These are phyloP conservation scores for Breynia disticha DNA, from an alignment of 441 rosid genomes.

Conservation along the genomic window DNA sequence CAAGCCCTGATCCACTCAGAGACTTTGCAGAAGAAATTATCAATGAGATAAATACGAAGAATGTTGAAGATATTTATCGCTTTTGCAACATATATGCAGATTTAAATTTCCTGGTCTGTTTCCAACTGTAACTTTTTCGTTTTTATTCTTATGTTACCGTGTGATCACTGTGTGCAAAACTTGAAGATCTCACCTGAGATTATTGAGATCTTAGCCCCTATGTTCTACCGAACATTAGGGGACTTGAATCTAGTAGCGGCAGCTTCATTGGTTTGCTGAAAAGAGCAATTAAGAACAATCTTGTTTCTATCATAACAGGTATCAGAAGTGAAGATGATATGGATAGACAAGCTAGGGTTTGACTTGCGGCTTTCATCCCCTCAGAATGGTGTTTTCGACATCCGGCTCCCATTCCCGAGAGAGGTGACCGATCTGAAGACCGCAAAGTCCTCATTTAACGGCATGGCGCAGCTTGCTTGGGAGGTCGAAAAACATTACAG, in stretches of 20 bases:
- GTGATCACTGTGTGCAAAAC: background rate
- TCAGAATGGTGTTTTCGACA: slow-evolving; percentile 45
- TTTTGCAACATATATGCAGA: slow-evolving; percentile 78
- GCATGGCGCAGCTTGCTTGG: slow-evolving; percentile 96
- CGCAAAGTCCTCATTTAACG: slow-evolving; percentile 79
- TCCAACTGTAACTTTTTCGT: slow-evolving; percentile 6
- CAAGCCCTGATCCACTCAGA: slow-evolving; percentile 79
- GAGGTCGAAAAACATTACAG: slow-evolving; percentile 75
- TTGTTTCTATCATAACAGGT: slow-evolving; percentile 36
- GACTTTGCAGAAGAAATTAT: slow-evolving; percentile 59
- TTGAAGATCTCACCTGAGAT: background rate
- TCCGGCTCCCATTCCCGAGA: slow-evolving; percentile 76
- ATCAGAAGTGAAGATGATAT: slow-evolving; percentile 69
- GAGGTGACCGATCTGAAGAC: slow-evolving; percentile 85
- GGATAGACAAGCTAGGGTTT: slow-evolving; percentile 87
- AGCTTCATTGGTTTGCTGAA: background rate
- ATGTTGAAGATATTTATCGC: slow-evolving; percentile 65
- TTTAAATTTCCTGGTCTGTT: slow-evolving; percentile 68
- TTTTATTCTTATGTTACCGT: background rate
- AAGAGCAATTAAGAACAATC: too few species aligned
- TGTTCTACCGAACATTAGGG: background rate
- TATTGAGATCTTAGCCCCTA: background rate
- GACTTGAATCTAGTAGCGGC: background rate
- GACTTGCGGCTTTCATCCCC: slow-evolving; percentile 65
- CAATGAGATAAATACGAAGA: slow-evolving; percentile 59